Evolutionary conservation across 139 green algal genomes (phyloP).

Genomic region (Tetradesmus obliquus): DNA sequence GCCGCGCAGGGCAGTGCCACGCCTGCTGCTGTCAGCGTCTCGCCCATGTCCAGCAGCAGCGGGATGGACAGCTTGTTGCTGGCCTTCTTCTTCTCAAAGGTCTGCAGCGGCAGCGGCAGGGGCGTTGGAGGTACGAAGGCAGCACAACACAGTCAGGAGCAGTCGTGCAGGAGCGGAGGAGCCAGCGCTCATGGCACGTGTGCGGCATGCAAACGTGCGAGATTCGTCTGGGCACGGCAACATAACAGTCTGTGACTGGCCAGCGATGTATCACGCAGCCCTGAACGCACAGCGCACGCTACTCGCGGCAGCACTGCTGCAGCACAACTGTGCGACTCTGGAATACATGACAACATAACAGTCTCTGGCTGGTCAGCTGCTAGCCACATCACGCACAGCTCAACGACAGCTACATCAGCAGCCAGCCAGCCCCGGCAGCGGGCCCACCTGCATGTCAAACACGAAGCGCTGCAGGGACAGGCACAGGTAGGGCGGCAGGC

Average conservation of each 20-base stretch:
- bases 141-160: neutral
- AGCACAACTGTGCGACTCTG: too few species aligned
- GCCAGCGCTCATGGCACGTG: neutral
- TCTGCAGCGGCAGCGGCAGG: conserved; percentile 56
- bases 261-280: too few species aligned
- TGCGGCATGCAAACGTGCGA: neutral
- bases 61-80: conserved; percentile 86
- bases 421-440: neutral
- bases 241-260: too few species aligned
- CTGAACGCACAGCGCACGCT: too few species aligned
- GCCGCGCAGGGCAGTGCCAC: neutral
- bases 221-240: too few species aligned
- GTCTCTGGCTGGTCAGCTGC: too few species aligned
- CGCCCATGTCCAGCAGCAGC: conserved; percentile 69
- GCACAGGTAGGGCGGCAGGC: conserved; percentile 85
- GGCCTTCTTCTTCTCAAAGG: conserved; percentile 84
- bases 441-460: conserved; percentile 82
- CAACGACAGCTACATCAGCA: neutral
- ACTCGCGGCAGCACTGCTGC: too few species aligned
- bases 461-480: conserved; percentile 93
- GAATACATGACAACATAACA: too few species aligned
- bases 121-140: neutral
- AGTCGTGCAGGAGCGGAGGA: neutral
- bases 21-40: conserved; percentile 47
- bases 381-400: too few species aligned